Conservation (phyloP, 202 grass and related monocot species). For the Hordeum pubiflorum region DNA sequence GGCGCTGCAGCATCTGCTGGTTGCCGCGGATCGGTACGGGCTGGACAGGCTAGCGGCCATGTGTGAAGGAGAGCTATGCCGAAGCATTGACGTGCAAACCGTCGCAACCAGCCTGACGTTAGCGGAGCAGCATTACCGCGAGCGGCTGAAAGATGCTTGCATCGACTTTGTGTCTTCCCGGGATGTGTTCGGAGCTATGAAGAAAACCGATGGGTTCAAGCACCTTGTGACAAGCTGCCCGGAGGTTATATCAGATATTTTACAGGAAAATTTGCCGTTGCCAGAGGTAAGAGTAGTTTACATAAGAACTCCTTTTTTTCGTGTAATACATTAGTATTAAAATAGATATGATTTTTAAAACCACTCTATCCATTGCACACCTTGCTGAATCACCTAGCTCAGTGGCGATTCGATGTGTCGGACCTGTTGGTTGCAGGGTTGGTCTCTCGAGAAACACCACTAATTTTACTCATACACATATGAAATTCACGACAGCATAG, state of each 20-base stretch:
- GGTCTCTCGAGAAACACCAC: too few species aligned
- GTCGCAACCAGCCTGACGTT: background rate
- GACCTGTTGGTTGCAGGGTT: too few species aligned
- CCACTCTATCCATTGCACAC: too few species aligned
- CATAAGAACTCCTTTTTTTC: too few species aligned
- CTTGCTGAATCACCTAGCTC: too few species aligned
- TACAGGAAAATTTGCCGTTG: background rate
- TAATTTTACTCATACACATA: too few species aligned
- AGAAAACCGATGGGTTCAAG: background rate
- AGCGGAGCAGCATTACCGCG: background rate
- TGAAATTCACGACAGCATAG: too few species aligned
- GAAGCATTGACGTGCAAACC: background rate
- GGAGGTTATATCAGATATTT: background rate
- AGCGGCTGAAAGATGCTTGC: background rate
- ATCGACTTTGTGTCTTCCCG: background rate
- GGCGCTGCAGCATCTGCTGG: background rate
- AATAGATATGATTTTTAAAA: too few species aligned
- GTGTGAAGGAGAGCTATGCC: background rate
- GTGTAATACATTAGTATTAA: too few species aligned
- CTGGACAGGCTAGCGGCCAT: background rate
- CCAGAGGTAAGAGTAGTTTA: background rate
- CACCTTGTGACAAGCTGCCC: background rate
- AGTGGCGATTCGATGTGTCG: too few species aligned
- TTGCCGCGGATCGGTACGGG: background rate
- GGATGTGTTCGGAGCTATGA: background rate